Evolutionary conservation across 1,284 basidiomycete genomes (phyloP).

Genomic region (Taiwanofungus camphoratus): DNA sequence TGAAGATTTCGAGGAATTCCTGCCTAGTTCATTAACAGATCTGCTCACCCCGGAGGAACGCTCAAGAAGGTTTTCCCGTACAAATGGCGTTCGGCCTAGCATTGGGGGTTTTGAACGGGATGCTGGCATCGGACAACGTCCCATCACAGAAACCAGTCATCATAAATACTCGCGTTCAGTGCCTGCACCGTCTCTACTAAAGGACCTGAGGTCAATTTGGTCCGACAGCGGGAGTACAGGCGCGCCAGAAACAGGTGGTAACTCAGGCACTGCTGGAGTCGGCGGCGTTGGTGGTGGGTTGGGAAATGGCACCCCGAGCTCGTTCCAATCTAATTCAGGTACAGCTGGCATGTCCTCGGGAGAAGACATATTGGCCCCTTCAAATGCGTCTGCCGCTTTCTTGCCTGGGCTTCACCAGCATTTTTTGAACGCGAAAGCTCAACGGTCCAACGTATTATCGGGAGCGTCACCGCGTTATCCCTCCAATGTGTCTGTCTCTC

Average conservation of each 20-base stretch:
- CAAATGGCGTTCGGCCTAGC: slow-evolving; percentile 38
- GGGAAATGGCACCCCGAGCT: slow-evolving; percentile 40
- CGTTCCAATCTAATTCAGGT: slow-evolving; percentile 39
- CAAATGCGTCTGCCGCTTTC: slow-evolving; percentile 76
- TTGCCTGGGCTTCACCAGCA: slow-evolving; percentile 61
- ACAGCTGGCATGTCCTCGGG: slow-evolving; percentile 28
- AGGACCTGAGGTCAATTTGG: slow-evolving; percentile 74
- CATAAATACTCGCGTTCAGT: slow-evolving; percentile 76
- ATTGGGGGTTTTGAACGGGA: slow-evolving; percentile 18
- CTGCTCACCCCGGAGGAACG: slow-evolving; percentile 82
- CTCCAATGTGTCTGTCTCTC: slow-evolving; percentile 15
- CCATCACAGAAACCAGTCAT: slow-evolving; percentile 36
- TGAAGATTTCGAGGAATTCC: slow-evolving; percentile 80
- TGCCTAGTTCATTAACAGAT: slow-evolving; percentile 84
- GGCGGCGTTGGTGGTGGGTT: slow-evolving; percentile 27
- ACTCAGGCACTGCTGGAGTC: slow-evolving; percentile 14
- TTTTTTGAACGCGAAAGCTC: slow-evolving; percentile 44
- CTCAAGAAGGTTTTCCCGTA: slow-evolving; percentile 71
- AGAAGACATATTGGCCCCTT: slow-evolving; percentile 38
- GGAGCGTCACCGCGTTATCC: slow-evolving; percentile 23
- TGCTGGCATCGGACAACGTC: slow-evolving; percentile 15
- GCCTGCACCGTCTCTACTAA: slow-evolving; percentile 65
- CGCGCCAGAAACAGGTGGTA: slow-evolving; percentile 25
- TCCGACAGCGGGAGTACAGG: slow-evolving; percentile 32
- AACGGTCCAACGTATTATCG: slow-evolving; percentile 20